Percentiles rank a stretch among this genome's conserved stretches.
These are phyloP conservation scores for Lagerstroemia speciosa DNA, from an alignment of 345 rosid genomes.

Conservation along the genomic window DNA sequence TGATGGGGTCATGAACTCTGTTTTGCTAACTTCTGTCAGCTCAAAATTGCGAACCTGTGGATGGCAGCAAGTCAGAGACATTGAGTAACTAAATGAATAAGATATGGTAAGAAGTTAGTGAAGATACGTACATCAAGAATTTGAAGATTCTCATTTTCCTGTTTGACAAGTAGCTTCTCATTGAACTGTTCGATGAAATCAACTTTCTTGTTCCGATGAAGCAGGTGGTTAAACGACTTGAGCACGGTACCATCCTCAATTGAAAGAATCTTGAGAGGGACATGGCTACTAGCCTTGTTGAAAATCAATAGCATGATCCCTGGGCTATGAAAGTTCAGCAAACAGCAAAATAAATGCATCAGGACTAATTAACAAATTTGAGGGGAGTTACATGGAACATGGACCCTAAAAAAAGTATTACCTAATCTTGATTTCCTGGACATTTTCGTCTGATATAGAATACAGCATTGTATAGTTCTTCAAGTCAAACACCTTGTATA, in stretches of 20 bases:
- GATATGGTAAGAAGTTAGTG: neutral
- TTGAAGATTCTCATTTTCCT: constrained; percentile 34
- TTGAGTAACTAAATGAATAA: neutral
- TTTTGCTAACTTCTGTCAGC: constrained; percentile 35
- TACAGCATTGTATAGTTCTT: constrained; percentile 41
- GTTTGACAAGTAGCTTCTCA: constrained; percentile 8
- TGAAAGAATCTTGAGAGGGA: constrained; percentile 40
- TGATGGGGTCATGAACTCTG: constrained; percentile 41
- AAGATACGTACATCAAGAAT: constrained; percentile 37
- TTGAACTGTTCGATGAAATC: constrained; percentile 39
- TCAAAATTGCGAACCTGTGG: constrained; percentile 36
- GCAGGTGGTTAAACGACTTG: constrained; percentile 38
- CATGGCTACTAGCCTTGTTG: constrained; percentile 25
- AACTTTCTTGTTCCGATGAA: constrained; percentile 45
- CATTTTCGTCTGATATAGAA: constrained; percentile 37
- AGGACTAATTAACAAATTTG: neutral
- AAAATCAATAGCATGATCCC: constrained; percentile 44
- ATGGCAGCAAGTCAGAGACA: constrained; percentile 1
- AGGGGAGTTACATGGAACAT: neutral
- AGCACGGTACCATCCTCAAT: constrained; percentile 47
- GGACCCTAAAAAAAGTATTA: neutral
- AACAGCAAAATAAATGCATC: neutral
- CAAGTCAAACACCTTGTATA: constrained; percentile 40
- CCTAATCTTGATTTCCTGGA: constrained; percentile 44
- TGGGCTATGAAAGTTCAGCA: constrained; percentile 22